phyloP scores from a whole-genome alignment of 2,329 filamentous ascomycete species.

The Alternaria alternata region DNA sequence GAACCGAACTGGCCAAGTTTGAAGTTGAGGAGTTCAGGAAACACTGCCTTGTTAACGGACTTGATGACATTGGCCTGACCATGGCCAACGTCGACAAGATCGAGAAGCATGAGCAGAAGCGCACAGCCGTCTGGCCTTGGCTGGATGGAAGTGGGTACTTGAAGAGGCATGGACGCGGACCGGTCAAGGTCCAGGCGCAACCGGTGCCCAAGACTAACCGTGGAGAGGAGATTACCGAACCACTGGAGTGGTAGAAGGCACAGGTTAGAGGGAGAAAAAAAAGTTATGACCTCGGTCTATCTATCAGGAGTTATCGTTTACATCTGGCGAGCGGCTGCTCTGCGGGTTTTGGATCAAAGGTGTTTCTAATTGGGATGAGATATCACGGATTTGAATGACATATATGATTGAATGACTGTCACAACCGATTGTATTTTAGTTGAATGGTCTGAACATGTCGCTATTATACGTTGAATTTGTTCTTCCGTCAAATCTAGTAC shows the following conservation, averaged over 20 bases:
- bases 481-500: neutral
- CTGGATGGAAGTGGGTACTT: constrained; percentile 87
- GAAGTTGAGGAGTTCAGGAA: constrained; percentile 93
- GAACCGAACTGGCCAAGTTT: constrained; percentile 78
- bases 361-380: constrained; percentile 1
- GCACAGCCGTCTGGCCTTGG: constrained; percentile 85
- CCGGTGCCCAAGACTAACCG: constrained; percentile 89
- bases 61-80: constrained; percentile 95
- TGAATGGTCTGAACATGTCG: neutral
- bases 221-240: constrained; percentile 83
- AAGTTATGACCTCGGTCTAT: constrained; percentile 1
- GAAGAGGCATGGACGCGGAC: constrained; percentile 62
- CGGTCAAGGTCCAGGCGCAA: constrained; percentile 69
- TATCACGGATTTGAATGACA: constrained; percentile 7
- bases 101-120: constrained; percentile 77
- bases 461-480: neutral
- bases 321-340: constrained; percentile 4
- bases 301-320: neutral
- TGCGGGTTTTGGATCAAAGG: constrained; percentile 4
- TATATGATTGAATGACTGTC: neutral
- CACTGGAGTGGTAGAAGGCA: constrained; percentile 78
- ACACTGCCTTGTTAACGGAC: constrained; percentile 90
- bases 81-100: constrained; percentile 94
- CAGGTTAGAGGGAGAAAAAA: neutral
- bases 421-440: neutral